Evolutionary conservation across 352 stramenopile species (phyloP), one percentile per base, ranked within the genome.

Genomic region (Saprolegnia parasitica): DNA sequence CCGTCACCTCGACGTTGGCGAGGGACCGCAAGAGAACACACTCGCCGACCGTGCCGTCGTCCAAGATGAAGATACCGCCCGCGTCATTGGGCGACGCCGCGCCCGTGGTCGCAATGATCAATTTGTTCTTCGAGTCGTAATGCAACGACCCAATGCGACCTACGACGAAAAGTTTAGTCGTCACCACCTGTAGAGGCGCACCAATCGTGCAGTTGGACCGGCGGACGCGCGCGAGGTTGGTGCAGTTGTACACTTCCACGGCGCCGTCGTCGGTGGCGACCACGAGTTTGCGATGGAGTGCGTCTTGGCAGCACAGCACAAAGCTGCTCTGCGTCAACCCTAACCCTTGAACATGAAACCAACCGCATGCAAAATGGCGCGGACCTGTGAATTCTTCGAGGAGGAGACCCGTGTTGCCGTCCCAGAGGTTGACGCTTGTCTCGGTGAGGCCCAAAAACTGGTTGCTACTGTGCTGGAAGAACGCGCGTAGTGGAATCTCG

Each of bases 91-190:
- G 79, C 0, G 80, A 76, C n/a, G 45, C 21, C 23, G 58, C 13
- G 16, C 29, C 16, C 42, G 58, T 67, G 21, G 35, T 56, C 1
- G 77, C 71, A 39, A 91, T 72, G 20, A 91, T 78, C 5, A 91
- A 74, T 61, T 89, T 91, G 72, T 91, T 91, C 9, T 79, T 78
- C 0, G 81, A 90, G 71, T 83, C 89, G 65, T 91, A 91, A 45
- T 91, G 81, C 2, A 91, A 45, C 2, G 81, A 78, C 6, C 83
- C 74, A 18, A 90, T 76, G 35, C 77, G 78, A 50, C 81, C 88
- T 74, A 72, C 9, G 3, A 60, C n/a, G 5, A 2, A 46, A 10
- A 49, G 5, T 65, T 6, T 16, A 32, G 20, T 40, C 49, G 9
- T 47, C n/a, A 16, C 20, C 32, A 32, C 58, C 66, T 15, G 20